Percentiles rank a stretch among this genome's conserved stretches.
Conservation (phyloP, 1,139 yeast species). For the Sugiyamaella neomexicana region DNA sequence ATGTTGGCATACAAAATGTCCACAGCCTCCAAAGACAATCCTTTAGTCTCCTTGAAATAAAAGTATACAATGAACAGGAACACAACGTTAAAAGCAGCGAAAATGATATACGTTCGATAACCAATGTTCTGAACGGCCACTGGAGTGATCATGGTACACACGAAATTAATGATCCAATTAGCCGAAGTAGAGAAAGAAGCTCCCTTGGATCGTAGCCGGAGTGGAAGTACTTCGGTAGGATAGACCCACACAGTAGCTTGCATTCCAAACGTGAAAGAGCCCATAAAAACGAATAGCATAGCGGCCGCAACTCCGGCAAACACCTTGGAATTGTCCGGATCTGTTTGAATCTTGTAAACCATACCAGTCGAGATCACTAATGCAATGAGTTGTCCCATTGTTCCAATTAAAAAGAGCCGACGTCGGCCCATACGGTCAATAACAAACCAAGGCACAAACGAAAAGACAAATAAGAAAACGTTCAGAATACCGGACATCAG, state of each 20-base stretch:
- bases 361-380: slow-evolving; percentile 23
- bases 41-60: slow-evolving; percentile 47
- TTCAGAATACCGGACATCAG: slow-evolving; percentile 61
- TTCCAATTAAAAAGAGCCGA: slow-evolving; percentile 47
- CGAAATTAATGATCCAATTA: slow-evolving; percentile 52
- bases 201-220: slow-evolving; percentile 57
- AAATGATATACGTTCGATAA: slow-evolving; percentile 42
- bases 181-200: slow-evolving; percentile 46
- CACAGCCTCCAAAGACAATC: slow-evolving; percentile 44
- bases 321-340: slow-evolving; percentile 3
- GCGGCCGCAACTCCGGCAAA: slow-evolving; percentile 21
- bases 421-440: slow-evolving; percentile 55
- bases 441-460: slow-evolving; percentile 43
- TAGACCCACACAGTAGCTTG: slow-evolving; percentile 43
- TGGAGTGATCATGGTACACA: slow-evolving; percentile 44
- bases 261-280: slow-evolving; percentile 33
- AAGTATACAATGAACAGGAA: slow-evolving; percentile 56
- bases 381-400: slow-evolving; percentile 42
- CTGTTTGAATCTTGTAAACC: slow-evolving; percentile 20
- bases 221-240: slow-evolving; percentile 64
- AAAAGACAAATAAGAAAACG: slow-evolving; percentile 35
- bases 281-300: slow-evolving; percentile 29
- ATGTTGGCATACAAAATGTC: slow-evolving; percentile 44
- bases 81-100: slow-evolving; percentile 48
- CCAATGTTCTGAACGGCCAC: slow-evolving; percentile 42